These are phyloP conservation scores for Mycena venus DNA, from an alignment of 768 basidiomycete species.

Conservation along the genomic window DNA sequence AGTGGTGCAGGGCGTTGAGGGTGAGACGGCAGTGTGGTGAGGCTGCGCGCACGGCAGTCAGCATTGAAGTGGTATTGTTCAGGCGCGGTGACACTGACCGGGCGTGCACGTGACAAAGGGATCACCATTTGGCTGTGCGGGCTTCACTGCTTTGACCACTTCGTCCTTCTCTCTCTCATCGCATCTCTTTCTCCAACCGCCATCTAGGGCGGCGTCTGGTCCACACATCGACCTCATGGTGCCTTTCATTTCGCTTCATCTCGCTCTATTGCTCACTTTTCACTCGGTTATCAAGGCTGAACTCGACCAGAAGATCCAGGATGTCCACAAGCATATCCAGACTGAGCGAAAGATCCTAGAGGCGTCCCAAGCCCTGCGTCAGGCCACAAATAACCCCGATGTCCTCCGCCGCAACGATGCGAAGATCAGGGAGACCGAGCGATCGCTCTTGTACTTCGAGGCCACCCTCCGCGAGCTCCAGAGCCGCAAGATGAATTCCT, in stretches of 20 bases:
- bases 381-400: conserved; percentile 89
- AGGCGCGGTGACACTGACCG: no score
- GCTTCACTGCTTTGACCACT: not conserved
- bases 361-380: conserved; percentile 81
- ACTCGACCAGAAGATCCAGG: conserved; percentile 94
- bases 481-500: conserved; percentile 76
- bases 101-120: not conserved
- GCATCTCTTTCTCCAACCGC: conserved; percentile 17
- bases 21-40: conserved; percentile 59
- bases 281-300: conserved; percentile 60
- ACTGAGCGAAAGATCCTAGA: conserved; percentile 95
- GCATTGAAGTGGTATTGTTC: not conserved
- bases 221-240: conserved; percentile 33
- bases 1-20: conserved; percentile 55
- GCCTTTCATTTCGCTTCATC: conserved; percentile 24
- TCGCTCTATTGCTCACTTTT: conserved; percentile 4
- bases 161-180: conserved; percentile 6
- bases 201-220: conserved; percentile 28
- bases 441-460: conserved; percentile 89
- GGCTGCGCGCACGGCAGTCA: conserved; percentile 46
- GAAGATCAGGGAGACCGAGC: conserved; percentile 89
- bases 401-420: conserved; percentile 85
- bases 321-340: conserved; percentile 90
- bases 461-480: conserved; percentile 87
- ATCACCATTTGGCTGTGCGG: conserved; percentile 9